Percentiles rank a stretch among this genome's conserved stretches.
These are phyloP conservation scores for Westerdykella sp. DNA, from an alignment of 2,329 filamentous ascomycete genomes.

Conservation along the genomic window DNA sequence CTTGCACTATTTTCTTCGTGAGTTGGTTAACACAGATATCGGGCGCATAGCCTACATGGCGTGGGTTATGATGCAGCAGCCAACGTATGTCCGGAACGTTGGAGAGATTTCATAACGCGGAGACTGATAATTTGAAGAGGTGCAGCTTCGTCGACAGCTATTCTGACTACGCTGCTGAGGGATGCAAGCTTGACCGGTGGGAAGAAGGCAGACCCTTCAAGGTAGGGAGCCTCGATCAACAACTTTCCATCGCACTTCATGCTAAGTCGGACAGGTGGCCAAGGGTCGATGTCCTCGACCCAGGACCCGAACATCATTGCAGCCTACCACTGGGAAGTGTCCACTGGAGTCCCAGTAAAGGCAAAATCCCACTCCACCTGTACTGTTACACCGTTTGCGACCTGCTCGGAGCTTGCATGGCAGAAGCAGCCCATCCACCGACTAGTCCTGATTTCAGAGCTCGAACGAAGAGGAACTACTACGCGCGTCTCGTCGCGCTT, in stretches of 20 bases:
- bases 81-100: not conserved
- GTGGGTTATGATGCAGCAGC: not conserved
- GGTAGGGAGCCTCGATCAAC: not conserved
- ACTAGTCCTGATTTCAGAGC: not conserved
- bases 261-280: not conserved
- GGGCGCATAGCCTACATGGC: not conserved
- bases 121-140: not conserved
- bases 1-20: not conserved
- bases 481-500: not conserved
- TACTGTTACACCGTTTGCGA: slow-evolving; percentile 1
- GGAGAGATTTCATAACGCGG: not conserved
- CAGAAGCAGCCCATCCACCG: not conserved
- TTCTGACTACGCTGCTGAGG: not conserved
- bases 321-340: not conserved
- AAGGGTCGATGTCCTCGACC: not conserved
- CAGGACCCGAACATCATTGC: not conserved
- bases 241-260: not conserved
- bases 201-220: too few species aligned
- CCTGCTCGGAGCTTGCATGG: slow-evolving; percentile 1
- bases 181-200: too few species aligned
- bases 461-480: not conserved
- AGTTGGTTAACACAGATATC: not conserved
- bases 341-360: not conserved
- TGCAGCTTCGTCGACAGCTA: not conserved
- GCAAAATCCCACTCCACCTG: not conserved